Evolutionary conservation across 1,139 yeast species (phyloP).

Genomic region (Yamadazyma membranifaciens): DNA sequence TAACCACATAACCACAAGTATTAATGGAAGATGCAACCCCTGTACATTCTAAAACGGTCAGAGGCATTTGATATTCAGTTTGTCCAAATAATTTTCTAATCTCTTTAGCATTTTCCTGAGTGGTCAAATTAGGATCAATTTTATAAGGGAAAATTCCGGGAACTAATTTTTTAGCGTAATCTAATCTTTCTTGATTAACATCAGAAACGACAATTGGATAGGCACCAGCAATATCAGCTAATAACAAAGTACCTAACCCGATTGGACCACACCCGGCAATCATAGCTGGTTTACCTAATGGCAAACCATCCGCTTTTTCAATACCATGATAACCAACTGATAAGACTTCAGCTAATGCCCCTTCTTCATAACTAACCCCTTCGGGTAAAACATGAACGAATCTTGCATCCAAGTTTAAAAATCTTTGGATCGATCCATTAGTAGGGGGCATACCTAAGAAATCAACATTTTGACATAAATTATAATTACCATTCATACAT

Average conservation of each 20-base stretch:
- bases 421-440: conserved; percentile 17
- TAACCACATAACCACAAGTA: conserved; percentile 49
- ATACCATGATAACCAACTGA: conserved; percentile 33
- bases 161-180: conserved; percentile 55
- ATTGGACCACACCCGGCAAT: conserved; percentile 97
- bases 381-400: conserved; percentile 26
- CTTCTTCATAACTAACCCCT: conserved; percentile 28
- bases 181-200: conserved; percentile 56
- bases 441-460: conserved; percentile 20
- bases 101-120: conserved; percentile 40
- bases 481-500: conserved; percentile 69
- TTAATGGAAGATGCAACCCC: conserved; percentile 57
- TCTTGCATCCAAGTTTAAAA: conserved; percentile 17
- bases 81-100: conserved; percentile 40
- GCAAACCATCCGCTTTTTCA: conserved; percentile 45
- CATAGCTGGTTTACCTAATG: conserved; percentile 70
- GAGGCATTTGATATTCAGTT: conserved; percentile 37
- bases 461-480: conserved; percentile 49
- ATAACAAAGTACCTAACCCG: conserved; percentile 75
- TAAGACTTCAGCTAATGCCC: conserved; percentile 32
- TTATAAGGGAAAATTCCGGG: conserved; percentile 60
- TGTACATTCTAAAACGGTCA: conserved; percentile 46
- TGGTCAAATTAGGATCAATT: conserved; percentile 14
- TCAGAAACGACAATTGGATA: conserved; percentile 65
- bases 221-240: conserved; percentile 83